Percentiles rank a stretch among this genome's conserved stretches.
Conservation (phyloP, 1,139 yeast species). For the Zygosaccharomyces sapae region DNA sequence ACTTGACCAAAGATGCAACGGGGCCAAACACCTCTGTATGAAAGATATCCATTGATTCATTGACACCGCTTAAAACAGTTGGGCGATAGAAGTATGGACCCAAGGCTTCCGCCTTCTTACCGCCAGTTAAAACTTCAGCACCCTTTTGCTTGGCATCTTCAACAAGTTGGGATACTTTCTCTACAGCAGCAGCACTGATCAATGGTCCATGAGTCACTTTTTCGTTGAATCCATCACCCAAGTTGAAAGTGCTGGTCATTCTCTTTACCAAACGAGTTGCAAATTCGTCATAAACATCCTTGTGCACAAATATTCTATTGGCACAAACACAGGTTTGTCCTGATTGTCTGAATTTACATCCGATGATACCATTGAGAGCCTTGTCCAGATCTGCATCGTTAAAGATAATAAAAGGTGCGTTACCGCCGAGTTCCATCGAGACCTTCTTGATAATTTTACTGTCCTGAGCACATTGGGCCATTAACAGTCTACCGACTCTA, state of each 20-base stretch:
- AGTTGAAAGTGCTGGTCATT: conserved; percentile 42
- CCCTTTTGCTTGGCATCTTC: conserved; percentile 62
- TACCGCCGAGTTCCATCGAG: conserved; percentile 52
- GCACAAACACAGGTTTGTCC: conserved; percentile 55
- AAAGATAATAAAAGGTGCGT: conserved; percentile 49
- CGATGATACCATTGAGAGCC: conserved; percentile 47
- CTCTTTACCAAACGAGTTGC: conserved; percentile 35
- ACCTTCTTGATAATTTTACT: conserved; percentile 46
- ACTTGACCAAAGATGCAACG: conserved; percentile 63
- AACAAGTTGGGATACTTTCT: conserved; percentile 57
- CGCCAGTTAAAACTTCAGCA: conserved; percentile 56
- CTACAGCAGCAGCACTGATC: conserved; percentile 54
- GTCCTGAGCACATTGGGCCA: conserved; percentile 39
- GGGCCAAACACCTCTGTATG: conserved; percentile 60
- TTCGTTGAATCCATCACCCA: conserved; percentile 62
- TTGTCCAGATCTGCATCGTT: conserved; percentile 49
- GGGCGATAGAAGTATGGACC: conserved; percentile 65
- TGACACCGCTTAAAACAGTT: conserved; percentile 55
- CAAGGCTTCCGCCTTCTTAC: conserved; percentile 48
- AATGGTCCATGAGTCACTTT: conserved; percentile 68
- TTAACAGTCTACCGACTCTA: conserved; percentile 45
- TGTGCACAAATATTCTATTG: conserved; percentile 47
- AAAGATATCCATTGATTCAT: conserved; percentile 51
- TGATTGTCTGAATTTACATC: conserved; percentile 47
- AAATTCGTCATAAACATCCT: conserved; percentile 44